These are phyloP conservation scores for Prunus mira DNA, from an alignment of 306 rosid genomes.

Conservation along the genomic window DNA sequence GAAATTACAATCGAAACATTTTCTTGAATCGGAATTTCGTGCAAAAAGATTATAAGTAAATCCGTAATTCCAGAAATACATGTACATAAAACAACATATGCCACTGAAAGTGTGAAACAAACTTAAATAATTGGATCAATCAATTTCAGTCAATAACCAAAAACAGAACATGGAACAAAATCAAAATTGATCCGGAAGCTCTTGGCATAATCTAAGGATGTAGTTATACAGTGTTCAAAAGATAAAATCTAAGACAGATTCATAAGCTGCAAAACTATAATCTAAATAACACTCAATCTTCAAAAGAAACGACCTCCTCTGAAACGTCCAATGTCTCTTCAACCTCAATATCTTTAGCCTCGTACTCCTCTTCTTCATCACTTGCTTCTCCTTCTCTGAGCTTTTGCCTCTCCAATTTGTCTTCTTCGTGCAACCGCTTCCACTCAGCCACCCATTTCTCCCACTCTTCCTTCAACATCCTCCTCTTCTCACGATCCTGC, in stretches of 20 bases:
- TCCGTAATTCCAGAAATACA: neutral
- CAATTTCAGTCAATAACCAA: neutral
- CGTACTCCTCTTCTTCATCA: slow-evolving; percentile 91
- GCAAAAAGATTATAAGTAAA: neutral
- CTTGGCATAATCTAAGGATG: neutral
- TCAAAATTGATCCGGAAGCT: neutral
- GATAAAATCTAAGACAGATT: neutral
- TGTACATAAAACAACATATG: neutral
- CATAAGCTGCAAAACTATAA: neutral
- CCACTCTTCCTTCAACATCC: slow-evolving; percentile 81
- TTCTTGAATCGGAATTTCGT: neutral
- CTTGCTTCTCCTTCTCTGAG: slow-evolving; percentile 89
- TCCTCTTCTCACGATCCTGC: slow-evolving; percentile 84
- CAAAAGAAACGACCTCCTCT: slow-evolving; percentile 60
- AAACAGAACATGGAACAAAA: neutral
- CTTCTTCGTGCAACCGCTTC: slow-evolving; percentile 63
- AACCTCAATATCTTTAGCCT: slow-evolving; percentile 82
- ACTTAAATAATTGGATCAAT: neutral
- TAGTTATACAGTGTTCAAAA: neutral
- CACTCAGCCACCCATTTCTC: slow-evolving; percentile 73
- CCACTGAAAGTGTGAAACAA: neutral
- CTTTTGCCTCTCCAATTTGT: slow-evolving; percentile 36
- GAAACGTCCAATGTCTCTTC: slow-evolving; percentile 57
- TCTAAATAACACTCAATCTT: slow-evolving; percentile 16
- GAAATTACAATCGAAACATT: too few species aligned